Base-by-base conservation (phyloP, 2,329 filamentous ascomycete genomes). In the Cladosporium sp. region DNA sequence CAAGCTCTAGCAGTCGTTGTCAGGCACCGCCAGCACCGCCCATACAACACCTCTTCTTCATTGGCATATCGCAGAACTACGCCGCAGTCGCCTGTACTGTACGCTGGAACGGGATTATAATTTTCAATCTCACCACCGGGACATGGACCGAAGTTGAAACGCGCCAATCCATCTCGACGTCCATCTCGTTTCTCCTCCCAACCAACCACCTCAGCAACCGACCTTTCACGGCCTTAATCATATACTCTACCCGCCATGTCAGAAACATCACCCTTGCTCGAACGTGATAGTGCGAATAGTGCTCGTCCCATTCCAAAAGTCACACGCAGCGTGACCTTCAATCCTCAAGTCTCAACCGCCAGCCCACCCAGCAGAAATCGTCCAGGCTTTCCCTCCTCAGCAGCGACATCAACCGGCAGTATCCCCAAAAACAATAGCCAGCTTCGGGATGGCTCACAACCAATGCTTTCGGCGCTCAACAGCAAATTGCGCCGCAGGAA, bases 401-500 rank as follows among this genome's bases (percentile, higher is more conserved):
- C 72, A 28, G 74, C 78, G 2, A 68, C 74, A 63, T 66, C 68
- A 41, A 65, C 70, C 36, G 66, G 74, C 67, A 67, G 74, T 41
- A 78, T 80, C 41, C 58, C 38, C 18, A 57, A 49, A 18, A 21
- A 54, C 75, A 77, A 61, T 26, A 78, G 77, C 68, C 74, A 65
- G 55, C 78, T 55, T 74, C 77, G 66, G 76, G 81, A 70, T 77
- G 78, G 67, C 78, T 79, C 63, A 68, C 82, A 71, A 76, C 87
- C 88, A 4, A 89, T 91, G 79, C 86, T 97, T 28, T 88, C 92
- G 5, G 87, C 90, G 3, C 81, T 97, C 71, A 97, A 97, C 80
- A 94, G 84, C 84, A 96, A 93, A 80, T 84, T 97, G 57, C 89
- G 92, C 64, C 85, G 94, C 74, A 87, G 93, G 70, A 95, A 97